Base-by-base conservation (phyloP, 257 asterid genomes). In the Leonotis leonurus region DNA sequence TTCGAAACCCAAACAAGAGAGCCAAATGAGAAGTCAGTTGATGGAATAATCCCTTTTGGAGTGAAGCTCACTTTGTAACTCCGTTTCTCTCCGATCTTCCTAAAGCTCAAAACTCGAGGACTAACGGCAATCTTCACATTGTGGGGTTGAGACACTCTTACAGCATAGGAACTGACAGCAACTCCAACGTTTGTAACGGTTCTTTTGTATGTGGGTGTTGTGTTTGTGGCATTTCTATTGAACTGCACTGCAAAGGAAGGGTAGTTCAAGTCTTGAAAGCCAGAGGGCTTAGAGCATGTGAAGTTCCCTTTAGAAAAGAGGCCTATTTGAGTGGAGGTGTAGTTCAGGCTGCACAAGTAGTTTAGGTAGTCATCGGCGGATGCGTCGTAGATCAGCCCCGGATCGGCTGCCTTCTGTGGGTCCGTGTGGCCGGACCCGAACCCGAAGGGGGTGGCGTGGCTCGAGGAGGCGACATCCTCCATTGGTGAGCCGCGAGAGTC, bases 401-500 rank as follows among this genome's bases (percentile, higher is more conserved):
- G 94, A 71, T 89, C 58, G 4, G 84, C 58, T 1, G 95, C 97
- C 25, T 41, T 73, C 61, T 77, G 77, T 0, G 94, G 97, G 40
- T 84, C 81, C 8, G 76, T 80, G 39, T 86, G 95, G 50, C 97
- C 95, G 0, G 89, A 80, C 1, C 97, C 97, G 30, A 77, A 72
- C 1, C 80, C 77, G 9, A 82, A 86, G 6, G 88, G 83, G 56
- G 85, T 77, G 13, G 94, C 88, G 1, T 14, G 53, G 22, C 51
- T 45, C 57, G 78, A 68, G 3, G 78, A 56, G 37, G 70, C 84
- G 0, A 67, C 79, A 36, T 85, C 94, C 5, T 75, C 10, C 6
- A 83, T 81, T 13, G 88, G 81, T n/a, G 77, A 56, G 8, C 59
- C 56, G 27, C 29, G 32, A 8, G 26, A 70, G 76, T 83, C 85